Base-by-base conservation (phyloP, 495 filamentous ascomycete species). In the Beverwykella pulmonaria region DNA sequence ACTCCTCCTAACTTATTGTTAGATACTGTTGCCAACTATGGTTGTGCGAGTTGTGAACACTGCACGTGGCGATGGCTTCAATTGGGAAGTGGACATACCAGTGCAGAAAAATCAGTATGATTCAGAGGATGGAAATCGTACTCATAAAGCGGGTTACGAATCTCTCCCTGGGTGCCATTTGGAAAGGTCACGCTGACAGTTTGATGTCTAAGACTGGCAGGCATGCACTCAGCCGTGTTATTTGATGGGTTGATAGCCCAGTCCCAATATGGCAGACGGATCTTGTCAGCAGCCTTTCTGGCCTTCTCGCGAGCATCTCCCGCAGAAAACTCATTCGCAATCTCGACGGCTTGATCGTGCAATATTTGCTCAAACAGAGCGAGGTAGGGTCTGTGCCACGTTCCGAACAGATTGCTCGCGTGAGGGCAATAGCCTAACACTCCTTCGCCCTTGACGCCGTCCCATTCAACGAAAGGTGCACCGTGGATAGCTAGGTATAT, bases 201-300 rank as follows among this genome's bases (percentile, higher is more conserved):
- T 34, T 9, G 10, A 2, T 27, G 22, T 41, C 57, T 23, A 20
- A 69, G 52, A 65, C 60, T 59, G 15, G 50, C 30, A 12, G 66
- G 66, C 59, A 69, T 63, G 25, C 20, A 30, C 2, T 47, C 55
- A 26, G 53, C 47, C 8, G 34, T 26, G 3, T 15, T 20, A 32
- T 58, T 41, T 1, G 53, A 25, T 5, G 66, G 66, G 58, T 53
- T 47, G 1, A 65, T 49, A 1, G 66, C 66, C 66, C 66, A 69
- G 54, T 69, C 66, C 66, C 66, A 69, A 46, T 65, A 69, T 8
- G 66, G 66, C 15, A 69, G n/a, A n/a, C 66, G 66, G 4, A 65
- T 9, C 30, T 54, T 65, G 25, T 34, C 27, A 9, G 66, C 66
- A 0, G 53, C 19, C 27, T 61, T 15, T 9, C 15, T 19, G 22